Evolutionary conservation across 768 basidiomycete genomes (phyloP).

Genomic region (Butyriboletus loyo): DNA sequence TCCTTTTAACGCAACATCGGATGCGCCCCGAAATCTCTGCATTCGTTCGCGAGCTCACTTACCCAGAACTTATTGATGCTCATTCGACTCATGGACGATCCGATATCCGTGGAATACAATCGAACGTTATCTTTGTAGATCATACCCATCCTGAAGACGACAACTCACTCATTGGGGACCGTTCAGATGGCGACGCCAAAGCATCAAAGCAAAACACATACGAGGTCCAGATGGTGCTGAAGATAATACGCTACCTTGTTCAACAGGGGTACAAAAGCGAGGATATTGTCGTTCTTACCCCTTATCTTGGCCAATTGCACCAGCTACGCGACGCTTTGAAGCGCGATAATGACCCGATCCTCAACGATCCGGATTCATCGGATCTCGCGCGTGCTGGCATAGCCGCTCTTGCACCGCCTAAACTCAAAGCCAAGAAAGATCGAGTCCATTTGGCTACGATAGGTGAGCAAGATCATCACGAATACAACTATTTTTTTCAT

Average conservation of each 20-base stretch:
- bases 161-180: slow-evolving; percentile 37
- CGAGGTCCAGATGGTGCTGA: slow-evolving; percentile 62
- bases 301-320: slow-evolving; percentile 63
- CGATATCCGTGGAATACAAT: slow-evolving; percentile 49
- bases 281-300: slow-evolving; percentile 63
- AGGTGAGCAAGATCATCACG: slow-evolving; percentile 35
- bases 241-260: slow-evolving; percentile 59
- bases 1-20: slow-evolving; percentile 57
- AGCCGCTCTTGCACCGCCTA: slow-evolving; percentile 27
- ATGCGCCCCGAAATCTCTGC: no score
- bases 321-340: slow-evolving; percentile 45
- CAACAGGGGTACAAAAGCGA: slow-evolving; percentile 73
- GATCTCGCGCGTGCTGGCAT: slow-evolving; percentile 60
- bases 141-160: slow-evolving; percentile 59
- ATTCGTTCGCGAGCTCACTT: slow-evolving; percentile 61
- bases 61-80: slow-evolving; percentile 62
- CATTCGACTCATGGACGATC: slow-evolving; percentile 45
- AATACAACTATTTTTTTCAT: background rate
- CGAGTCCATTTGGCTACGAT: slow-evolving; percentile 61
- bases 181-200: slow-evolving; percentile 40
- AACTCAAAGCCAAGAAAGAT: slow-evolving; percentile 36
- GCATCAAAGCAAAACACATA: slow-evolving; percentile 59
- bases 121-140: slow-evolving; percentile 62
- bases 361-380: slow-evolving; percentile 58
- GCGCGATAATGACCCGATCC: slow-evolving; percentile 48